A percentile compares a stretch with the other conserved stretches of the same genome.
phyloP scores from a whole-genome alignment of 495 filamentous ascomycete species.

The Lasiosphaeria hispida region DNA sequence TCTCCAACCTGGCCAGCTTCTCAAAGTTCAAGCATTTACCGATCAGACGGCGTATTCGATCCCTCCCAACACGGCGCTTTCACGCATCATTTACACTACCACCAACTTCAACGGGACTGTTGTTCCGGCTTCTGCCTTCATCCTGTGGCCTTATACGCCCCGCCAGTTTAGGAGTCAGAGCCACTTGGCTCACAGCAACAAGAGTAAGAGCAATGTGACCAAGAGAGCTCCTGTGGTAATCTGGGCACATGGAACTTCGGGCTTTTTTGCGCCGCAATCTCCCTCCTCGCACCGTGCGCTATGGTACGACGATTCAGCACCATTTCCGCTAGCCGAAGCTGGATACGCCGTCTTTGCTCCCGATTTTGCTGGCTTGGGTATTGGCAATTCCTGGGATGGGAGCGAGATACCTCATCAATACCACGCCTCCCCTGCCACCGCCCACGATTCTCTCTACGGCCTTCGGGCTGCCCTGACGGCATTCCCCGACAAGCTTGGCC shows the following conservation, averaged over 20 bases:
- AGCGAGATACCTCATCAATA: slow-evolving; percentile 43
- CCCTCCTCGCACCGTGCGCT: slow-evolving; percentile 48
- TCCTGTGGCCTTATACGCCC: slow-evolving; percentile 51
- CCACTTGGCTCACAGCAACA: not conserved
- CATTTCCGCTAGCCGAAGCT: slow-evolving; percentile 42
- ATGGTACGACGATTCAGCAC: slow-evolving; percentile 28
- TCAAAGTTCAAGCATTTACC: slow-evolving; percentile 38
- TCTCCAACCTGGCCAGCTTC: slow-evolving; percentile 26
- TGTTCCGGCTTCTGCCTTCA: slow-evolving; percentile 49
- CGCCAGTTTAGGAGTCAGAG: not conserved
- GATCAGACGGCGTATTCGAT: slow-evolving; percentile 34
- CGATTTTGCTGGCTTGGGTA: slow-evolving; percentile 56
- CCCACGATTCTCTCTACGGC: slow-evolving; percentile 45
- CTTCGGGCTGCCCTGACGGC: slow-evolving; percentile 44
- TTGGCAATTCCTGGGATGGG: slow-evolving; percentile 36
- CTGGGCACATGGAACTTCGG: slow-evolving; percentile 56
- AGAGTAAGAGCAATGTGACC: too few species aligned
- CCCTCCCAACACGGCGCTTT: slow-evolving; percentile 41
- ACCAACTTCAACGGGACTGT: slow-evolving; percentile 44
- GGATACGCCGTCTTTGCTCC: slow-evolving; percentile 57
- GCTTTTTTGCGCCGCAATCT: slow-evolving; percentile 34
- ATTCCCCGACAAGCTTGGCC: slow-evolving; percentile 35
- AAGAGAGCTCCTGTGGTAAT: slow-evolving; percentile 41
- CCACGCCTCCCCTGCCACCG: slow-evolving; percentile 32
- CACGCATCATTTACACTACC: slow-evolving; percentile 50